Percentiles rank a stretch among this genome's conserved stretches.
phyloP scores from a whole-genome alignment of 805 yeast species.

The Starmerella cellae region DNA sequence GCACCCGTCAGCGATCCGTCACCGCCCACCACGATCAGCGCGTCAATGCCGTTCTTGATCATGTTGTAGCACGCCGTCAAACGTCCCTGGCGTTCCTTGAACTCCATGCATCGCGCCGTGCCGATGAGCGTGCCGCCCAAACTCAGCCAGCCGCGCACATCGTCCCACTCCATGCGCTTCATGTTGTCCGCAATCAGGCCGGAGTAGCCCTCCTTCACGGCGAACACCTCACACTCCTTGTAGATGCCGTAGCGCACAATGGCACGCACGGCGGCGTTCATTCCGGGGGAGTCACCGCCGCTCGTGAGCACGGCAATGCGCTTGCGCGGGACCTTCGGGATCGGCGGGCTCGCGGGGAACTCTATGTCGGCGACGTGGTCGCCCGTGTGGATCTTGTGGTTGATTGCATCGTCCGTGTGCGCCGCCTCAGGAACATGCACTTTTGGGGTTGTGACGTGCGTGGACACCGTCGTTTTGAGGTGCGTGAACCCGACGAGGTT shows the following conservation, averaged over 20 bases:
- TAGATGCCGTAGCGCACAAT: slow-evolving; percentile 85
- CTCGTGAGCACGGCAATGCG: slow-evolving; percentile 93
- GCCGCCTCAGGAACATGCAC: neutral
- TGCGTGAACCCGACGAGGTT: slow-evolving; percentile 63
- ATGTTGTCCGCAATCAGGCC: slow-evolving; percentile 67
- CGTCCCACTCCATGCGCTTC: slow-evolving; percentile 77
- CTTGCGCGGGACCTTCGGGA: slow-evolving; percentile 24
- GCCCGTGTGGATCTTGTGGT: slow-evolving; percentile 5
- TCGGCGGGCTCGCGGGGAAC: slow-evolving; percentile 15
- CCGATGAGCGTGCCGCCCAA: slow-evolving; percentile 95
- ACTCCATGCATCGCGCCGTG: slow-evolving; percentile 83
- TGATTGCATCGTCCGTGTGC: slow-evolving; percentile 1
- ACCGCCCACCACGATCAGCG: slow-evolving; percentile 93
- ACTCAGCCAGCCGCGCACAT: slow-evolving; percentile 84
- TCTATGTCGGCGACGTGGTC: slow-evolving; percentile 9
- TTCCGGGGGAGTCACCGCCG: slow-evolving; percentile 98
- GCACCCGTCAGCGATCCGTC: slow-evolving; percentile 98
- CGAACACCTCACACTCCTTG: slow-evolving; percentile 80
- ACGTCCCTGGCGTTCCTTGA: slow-evolving; percentile 77
- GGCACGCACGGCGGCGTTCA: slow-evolving; percentile 93
- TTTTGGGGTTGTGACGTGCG: slow-evolving; percentile 7
- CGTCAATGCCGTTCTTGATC: slow-evolving; percentile 82
- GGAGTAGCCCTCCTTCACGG: slow-evolving; percentile 86
- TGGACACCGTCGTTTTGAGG: slow-evolving; percentile 10
- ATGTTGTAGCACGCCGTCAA: slow-evolving; percentile 70